Conservation (phyloP, 176 grass and related monocot species). For the Ananas comosus region DNA sequence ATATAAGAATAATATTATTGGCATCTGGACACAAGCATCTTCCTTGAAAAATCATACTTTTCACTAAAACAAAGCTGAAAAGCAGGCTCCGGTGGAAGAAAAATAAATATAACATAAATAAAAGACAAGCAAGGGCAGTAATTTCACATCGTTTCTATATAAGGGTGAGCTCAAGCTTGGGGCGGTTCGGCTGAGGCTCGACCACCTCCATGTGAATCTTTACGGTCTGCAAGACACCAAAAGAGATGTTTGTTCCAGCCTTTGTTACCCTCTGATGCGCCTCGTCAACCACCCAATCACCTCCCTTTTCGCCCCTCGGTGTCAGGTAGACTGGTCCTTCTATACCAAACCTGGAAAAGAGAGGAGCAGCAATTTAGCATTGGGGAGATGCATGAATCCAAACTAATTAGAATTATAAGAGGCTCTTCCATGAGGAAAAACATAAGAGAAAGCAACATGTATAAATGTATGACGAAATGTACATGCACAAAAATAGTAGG, state of each 20-base stretch:
- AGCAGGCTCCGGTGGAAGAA: background rate
- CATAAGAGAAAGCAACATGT: too few relatives aligned
- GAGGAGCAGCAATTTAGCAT: background rate
- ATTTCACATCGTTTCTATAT: slow-evolving; percentile 29
- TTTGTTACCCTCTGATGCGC: slow-evolving; percentile 77
- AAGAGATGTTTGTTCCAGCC: slow-evolving; percentile 46
- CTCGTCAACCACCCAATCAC: slow-evolving; percentile 89
- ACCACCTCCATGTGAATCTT: slow-evolving; percentile 96
- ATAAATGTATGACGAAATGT: too few relatives aligned
- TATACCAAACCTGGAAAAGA: slow-evolving; percentile 65
- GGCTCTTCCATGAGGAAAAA: background rate
- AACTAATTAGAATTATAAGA: background rate
- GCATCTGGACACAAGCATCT: too few relatives aligned
- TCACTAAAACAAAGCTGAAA: background rate
- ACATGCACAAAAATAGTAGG: too few relatives aligned
- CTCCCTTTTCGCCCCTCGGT: slow-evolving; percentile 64
- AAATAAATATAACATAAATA: slow-evolving; percentile 3
- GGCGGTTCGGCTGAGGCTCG: slow-evolving; percentile 90
- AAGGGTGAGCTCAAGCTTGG: slow-evolving; percentile 86
- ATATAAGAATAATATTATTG: too few relatives aligned
- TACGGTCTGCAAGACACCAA: slow-evolving; percentile 58
- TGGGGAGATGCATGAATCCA: background rate
- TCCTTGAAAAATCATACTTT: too few relatives aligned
- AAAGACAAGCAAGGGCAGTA: slow-evolving; percentile 4
- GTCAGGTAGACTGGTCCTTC: slow-evolving; percentile 86